Evolutionary conservation across 371 early-diverging fungal species (phyloP), one percentile per base, ranked within the genome.

Genomic region (Lichtheimia corymbifera): DNA sequence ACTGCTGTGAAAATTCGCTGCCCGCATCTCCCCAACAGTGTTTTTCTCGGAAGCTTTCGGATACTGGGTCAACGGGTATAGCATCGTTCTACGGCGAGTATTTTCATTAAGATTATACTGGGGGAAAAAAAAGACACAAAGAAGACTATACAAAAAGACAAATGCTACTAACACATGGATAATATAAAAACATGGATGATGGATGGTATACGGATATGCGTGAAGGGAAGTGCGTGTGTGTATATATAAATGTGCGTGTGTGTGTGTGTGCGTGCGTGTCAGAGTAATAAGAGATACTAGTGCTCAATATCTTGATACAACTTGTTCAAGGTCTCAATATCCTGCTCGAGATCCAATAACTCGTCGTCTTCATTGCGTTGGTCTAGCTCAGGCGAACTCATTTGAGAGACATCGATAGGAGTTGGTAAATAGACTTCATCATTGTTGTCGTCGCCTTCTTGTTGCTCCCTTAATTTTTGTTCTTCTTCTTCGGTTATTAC

Each of bases 371-470:
- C 58, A 24, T 56, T 55, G 3, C 18, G 28, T 7, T 41, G 53
- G 45, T 58, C 59, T 9, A 56, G n/a, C 28, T 62, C 62, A 9
- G 60, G 55, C 11, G 65, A 56, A 6, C 30, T 45, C 64, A 64
- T 64, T 58, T 58, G 64, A 35, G 58, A 58, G 6, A 62, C 59
- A 51, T 67, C 67, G 15, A 67, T 58, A n/a, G 59, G 62, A 27
- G 45, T 50, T 4, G 62, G 67, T 5, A 41, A 20, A 28, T 44
- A 54, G n/a, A 47, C 42, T 44, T 53, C 53, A 28, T 61, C 35
- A 13, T 55, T 43, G 18, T 44, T 54, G 6, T 28, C 30, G 12
- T 22, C n/a, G 5, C 20, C 47, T n/a, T 59, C 50, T 28, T 45
- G 15, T 28, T 28, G 17, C 15, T 54, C 54, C 41, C 41, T 15